These are phyloP conservation scores for Arthromyces matolae DNA, from an alignment of 768 basidiomycete species.

Conservation along the genomic window DNA sequence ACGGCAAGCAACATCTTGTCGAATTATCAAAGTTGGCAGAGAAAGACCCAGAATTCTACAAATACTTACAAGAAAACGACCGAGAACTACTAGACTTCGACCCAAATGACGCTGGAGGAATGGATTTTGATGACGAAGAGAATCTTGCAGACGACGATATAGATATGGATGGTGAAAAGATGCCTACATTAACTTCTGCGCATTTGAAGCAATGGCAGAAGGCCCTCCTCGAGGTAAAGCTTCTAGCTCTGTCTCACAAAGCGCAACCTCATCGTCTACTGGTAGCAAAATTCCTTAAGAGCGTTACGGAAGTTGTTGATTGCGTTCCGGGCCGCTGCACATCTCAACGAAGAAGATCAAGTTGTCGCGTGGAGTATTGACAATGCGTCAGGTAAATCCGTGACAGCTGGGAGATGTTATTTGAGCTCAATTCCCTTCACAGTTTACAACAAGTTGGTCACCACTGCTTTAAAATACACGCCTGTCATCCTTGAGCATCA, in stretches of 20 bases:
- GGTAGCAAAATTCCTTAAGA: slow-evolving; percentile 79
- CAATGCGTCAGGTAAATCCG: slow-evolving; percentile 60
- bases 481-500: slow-evolving; percentile 87
- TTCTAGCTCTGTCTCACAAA: background rate
- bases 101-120: slow-evolving; percentile 34
- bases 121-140: slow-evolving; percentile 43
- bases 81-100: slow-evolving; percentile 83
- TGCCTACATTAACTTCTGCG: slow-evolving; percentile 62
- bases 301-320: slow-evolving; percentile 80
- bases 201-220: slow-evolving; percentile 85
- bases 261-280: background rate
- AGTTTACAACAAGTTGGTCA: slow-evolving; percentile 96
- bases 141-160: slow-evolving; percentile 44
- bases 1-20: slow-evolving; percentile 69
- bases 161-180: slow-evolving; percentile 42
- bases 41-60: slow-evolving; percentile 99
- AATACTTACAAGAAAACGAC: slow-evolving; percentile 96
- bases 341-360: slow-evolving; percentile 84
- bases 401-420: too few species aligned
- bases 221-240: slow-evolving; percentile 69
- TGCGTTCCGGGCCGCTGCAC: slow-evolving; percentile 87
- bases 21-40: slow-evolving; percentile 88
- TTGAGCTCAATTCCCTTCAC: slow-evolving; percentile 6
- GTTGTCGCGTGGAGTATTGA: slow-evolving; percentile 85
- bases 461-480: slow-evolving; percentile 84